Conservation (phyloP, 202 grass and related monocot species). For the Schoenoplectus tabernaemontani region DNA sequence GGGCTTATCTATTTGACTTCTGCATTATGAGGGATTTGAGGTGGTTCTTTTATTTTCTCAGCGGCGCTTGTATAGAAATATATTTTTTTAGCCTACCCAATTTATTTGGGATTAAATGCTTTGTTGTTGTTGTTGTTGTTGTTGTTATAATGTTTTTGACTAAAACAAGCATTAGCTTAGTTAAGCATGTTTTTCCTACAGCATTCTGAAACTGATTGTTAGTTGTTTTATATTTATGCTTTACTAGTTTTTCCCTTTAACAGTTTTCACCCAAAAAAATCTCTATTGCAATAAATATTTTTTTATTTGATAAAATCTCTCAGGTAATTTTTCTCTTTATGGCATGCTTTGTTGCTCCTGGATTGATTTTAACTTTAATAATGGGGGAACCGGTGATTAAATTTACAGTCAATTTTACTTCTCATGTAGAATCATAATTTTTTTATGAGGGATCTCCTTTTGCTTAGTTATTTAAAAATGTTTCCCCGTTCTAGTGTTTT, state of each 20-base stretch:
- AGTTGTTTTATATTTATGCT: neutral
- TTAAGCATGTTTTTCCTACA: neutral
- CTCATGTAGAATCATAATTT: neutral
- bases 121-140: no score
- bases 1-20: conserved; percentile 15
- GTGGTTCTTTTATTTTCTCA: neutral
- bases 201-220: neutral
- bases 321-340: neutral
- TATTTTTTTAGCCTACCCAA: neutral
- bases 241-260: neutral
- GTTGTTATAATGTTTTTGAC: conserved; percentile 1
- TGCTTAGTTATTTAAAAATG: neutral
- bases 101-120: no score
- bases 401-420: neutral
- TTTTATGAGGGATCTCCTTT: neutral
- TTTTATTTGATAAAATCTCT: neutral
- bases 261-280: neutral
- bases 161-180: neutral
- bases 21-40: neutral
- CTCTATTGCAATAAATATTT: neutral
- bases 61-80: neutral
- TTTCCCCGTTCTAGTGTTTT: neutral
- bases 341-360: neutral
- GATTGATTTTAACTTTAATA: conserved; percentile 2
- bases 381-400: neutral